Conservation (phyloP, 2,329 filamentous ascomycete species). For the Cladophialophora immunda region DNA sequence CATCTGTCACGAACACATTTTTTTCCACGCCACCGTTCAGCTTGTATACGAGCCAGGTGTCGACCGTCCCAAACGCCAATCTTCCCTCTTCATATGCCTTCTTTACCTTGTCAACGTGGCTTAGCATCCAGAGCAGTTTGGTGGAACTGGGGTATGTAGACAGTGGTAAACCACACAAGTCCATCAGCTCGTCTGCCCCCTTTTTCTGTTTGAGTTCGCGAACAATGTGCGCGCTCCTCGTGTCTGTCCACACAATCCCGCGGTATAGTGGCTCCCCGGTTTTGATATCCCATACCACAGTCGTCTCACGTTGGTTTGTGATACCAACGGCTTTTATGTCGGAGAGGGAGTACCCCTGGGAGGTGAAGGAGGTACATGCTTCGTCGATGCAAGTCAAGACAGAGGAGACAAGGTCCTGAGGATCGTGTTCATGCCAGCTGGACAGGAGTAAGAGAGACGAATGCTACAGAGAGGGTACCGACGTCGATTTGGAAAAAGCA, state of each 20-base stretch:
- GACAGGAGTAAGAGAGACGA: conserved; percentile 3
- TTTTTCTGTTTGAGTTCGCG: conserved; percentile 71
- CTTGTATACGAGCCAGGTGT: conserved; percentile 80
- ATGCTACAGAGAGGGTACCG: neutral
- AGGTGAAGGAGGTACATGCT: conserved; percentile 70
- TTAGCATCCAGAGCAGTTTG: conserved; percentile 77
- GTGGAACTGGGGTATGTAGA: conserved; percentile 82
- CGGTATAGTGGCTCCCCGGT: conserved; percentile 79
- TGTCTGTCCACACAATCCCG: conserved; percentile 83
- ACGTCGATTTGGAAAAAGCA: conserved; percentile 8
- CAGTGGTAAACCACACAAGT: conserved; percentile 75
- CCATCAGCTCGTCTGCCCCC: conserved; percentile 68
- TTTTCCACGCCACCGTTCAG: conserved; percentile 67
- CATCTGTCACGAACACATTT: conserved; percentile 76
- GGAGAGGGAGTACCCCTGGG: conserved; percentile 67
- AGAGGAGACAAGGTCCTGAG: conserved; percentile 71
- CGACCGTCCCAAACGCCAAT: conserved; percentile 79
- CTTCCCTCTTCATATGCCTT: conserved; percentile 73
- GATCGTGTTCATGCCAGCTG: conserved; percentile 84
- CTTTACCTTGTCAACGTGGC: conserved; percentile 70
- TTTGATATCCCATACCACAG: conserved; percentile 76
- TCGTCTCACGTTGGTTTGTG: conserved; percentile 84
- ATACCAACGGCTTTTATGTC: conserved; percentile 76
- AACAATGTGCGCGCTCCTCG: conserved; percentile 74
- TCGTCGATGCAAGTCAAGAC: conserved; percentile 76